Percentiles rank a stretch among this genome's conserved stretches.
phyloP scores from a whole-genome alignment of 331 rosid genomes.

The Malus hybrid region DNA sequence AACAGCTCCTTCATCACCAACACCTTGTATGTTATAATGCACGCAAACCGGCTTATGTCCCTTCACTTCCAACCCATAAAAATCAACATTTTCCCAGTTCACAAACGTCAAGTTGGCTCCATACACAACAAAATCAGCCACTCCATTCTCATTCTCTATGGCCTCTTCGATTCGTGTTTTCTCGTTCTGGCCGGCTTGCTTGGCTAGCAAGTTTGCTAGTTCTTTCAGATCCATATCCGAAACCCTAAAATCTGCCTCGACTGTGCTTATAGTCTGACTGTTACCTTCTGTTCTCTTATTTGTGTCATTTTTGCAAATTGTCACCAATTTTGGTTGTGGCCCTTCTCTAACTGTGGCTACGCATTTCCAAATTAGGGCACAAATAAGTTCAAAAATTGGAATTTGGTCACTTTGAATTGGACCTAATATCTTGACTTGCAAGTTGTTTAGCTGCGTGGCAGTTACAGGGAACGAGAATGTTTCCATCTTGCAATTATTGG shows the following conservation, averaged over 20 bases:
- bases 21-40: slow-evolving; percentile 46
- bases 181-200: slow-evolving; percentile 33
- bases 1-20: slow-evolving; percentile 77
- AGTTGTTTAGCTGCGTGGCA: slow-evolving; percentile 18
- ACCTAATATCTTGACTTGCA: neutral
- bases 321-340: slow-evolving; percentile 39
- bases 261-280: slow-evolving; percentile 46
- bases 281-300: slow-evolving; percentile 21
- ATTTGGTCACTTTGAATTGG: slow-evolving; percentile 15
- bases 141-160: slow-evolving; percentile 47
- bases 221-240: slow-evolving; percentile 18
- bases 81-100: slow-evolving; percentile 45
- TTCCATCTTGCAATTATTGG: slow-evolving; percentile 57
- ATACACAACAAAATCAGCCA: slow-evolving; percentile 51
- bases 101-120: slow-evolving; percentile 80
- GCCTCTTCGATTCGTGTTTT: slow-evolving; percentile 27
- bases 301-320: slow-evolving; percentile 35
- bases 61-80: slow-evolving; percentile 42
- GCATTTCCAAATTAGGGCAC: slow-evolving; percentile 56
- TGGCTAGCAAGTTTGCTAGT: slow-evolving; percentile 42
- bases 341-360: slow-evolving; percentile 38
- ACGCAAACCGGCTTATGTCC: slow-evolving; percentile 43
- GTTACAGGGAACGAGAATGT: slow-evolving; percentile 51
- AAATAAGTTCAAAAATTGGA: slow-evolving; percentile 56
- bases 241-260: slow-evolving; percentile 32